Percentiles rank a stretch among this genome's conserved stretches.
These are phyloP conservation scores for Lepidium sativum DNA, from an alignment of 345 rosid species.

Conservation along the genomic window DNA sequence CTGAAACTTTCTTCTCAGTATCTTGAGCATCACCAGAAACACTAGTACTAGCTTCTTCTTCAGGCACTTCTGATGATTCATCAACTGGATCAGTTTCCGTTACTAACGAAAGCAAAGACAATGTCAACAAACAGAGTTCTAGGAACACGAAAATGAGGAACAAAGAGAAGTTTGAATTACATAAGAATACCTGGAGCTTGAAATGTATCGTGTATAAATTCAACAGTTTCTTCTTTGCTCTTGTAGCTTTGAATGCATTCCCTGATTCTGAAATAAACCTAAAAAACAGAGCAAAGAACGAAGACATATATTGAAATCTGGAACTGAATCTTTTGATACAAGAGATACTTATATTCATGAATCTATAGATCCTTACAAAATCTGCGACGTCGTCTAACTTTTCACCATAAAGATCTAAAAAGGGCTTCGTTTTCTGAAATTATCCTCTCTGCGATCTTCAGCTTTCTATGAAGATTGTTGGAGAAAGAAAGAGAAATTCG, in stretches of 20 bases:
- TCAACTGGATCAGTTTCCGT: neutral
- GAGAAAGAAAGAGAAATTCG: neutral
- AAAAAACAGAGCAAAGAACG: neutral
- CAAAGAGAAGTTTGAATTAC: neutral
- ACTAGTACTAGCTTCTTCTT: neutral
- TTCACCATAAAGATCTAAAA: neutral
- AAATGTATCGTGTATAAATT: neutral
- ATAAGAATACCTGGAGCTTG: neutral
- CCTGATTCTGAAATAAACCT: neutral
- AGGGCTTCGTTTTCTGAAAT: neutral
- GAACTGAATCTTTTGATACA: neutral
- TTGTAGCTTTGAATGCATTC: neutral
- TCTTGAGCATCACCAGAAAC: neutral
- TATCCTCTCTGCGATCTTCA: neutral
- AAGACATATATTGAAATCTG: neutral
- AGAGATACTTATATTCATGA: neutral
- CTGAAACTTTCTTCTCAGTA: neutral
- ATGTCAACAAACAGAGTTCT: neutral
- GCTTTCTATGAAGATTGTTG: neutral
- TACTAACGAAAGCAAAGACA: neutral
- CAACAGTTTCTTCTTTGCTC: neutral
- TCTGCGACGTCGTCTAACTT: neutral
- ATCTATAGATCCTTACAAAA: neutral
- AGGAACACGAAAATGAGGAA: neutral
- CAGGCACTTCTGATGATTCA: neutral